A percentile compares a stretch with the other conserved stretches of the same genome.
These are phyloP conservation scores for Cladophialophora psammophila DNA, from an alignment of 2,329 filamentous ascomycete species.

Conservation along the genomic window DNA sequence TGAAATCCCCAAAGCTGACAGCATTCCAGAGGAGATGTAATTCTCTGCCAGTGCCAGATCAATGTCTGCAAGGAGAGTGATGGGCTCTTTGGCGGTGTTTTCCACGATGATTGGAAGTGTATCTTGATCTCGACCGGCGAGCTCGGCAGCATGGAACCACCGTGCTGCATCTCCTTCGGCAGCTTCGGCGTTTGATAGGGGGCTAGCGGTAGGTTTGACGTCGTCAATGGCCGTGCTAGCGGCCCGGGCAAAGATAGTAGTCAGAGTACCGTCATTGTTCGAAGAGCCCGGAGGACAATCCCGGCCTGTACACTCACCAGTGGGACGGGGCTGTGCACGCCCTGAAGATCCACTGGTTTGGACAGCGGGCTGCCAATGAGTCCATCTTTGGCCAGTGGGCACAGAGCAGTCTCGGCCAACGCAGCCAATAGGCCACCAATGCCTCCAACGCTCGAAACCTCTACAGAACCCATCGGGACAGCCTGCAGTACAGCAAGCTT, in stretches of 20 bases:
- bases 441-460: not conserved
- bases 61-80: slow-evolving; percentile 25
- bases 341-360: no score
- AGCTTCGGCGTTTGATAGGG: not conserved
- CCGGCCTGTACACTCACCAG: not conserved
- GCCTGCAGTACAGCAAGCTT: slow-evolving; percentile 14
- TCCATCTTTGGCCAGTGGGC: slow-evolving; percentile 12
- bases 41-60: slow-evolving; percentile 25
- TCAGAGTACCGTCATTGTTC: not conserved
- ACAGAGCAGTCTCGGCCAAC: slow-evolving; percentile 8
- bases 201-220: slow-evolving; percentile 3
- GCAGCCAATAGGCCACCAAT: slow-evolving; percentile 9
- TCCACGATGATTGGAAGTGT: slow-evolving; percentile 18
- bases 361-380: not conserved
- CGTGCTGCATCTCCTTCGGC: slow-evolving; percentile 1
- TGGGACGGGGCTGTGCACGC: not conserved
- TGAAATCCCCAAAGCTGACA: slow-evolving; percentile 14
- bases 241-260: not conserved
- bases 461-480: slow-evolving; percentile 17
- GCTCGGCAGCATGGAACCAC: slow-evolving; percentile 16
- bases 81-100: slow-evolving; percentile 6
- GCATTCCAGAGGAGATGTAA: slow-evolving; percentile 21
- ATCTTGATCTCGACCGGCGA: slow-evolving; percentile 23
- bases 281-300: not conserved
- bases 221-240: not conserved